These are phyloP conservation scores for Nitzschia putrida DNA, from an alignment of 108 stramenopile species.

Conservation along the genomic window DNA sequence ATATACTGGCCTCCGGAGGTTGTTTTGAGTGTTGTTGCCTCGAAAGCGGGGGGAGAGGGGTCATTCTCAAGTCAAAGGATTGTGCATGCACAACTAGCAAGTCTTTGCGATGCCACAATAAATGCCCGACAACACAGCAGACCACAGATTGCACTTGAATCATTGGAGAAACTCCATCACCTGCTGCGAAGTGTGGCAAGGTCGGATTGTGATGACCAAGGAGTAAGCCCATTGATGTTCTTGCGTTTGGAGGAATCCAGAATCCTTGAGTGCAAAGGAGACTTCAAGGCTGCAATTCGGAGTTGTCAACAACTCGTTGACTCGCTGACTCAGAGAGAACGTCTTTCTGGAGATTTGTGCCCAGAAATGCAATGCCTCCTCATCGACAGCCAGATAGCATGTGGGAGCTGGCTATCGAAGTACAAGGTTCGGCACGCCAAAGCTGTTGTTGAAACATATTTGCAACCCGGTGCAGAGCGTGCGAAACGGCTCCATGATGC, in stretches of 20 bases:
- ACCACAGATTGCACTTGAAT: constrained; percentile 42
- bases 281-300: constrained; percentile 64
- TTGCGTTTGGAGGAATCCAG: constrained; percentile 77
- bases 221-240: constrained; percentile 28
- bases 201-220: not conserved
- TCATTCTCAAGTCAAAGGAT: no score
- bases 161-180: constrained; percentile 10
- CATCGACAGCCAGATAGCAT: constrained; percentile 54
- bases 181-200: not conserved
- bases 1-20: no score
- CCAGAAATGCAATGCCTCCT: constrained; percentile 23
- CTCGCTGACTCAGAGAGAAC: constrained; percentile 35
- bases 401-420: constrained; percentile 76
- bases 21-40: no score
- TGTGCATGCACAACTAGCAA: no score
- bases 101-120: no score
- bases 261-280: constrained; percentile 52
- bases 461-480: constrained; percentile 58
- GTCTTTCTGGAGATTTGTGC: not conserved
- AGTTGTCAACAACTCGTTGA: constrained; percentile 55
- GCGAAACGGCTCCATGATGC: constrained; percentile 38
- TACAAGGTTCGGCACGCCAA: constrained; percentile 67
- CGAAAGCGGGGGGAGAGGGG: no score
- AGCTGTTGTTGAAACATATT: constrained; percentile 58
- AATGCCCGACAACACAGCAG: constrained; percentile 26